phyloP scores from a whole-genome alignment of 2,329 filamentous ascomycete genomes.

The Diaporthe australafricana region DNA sequence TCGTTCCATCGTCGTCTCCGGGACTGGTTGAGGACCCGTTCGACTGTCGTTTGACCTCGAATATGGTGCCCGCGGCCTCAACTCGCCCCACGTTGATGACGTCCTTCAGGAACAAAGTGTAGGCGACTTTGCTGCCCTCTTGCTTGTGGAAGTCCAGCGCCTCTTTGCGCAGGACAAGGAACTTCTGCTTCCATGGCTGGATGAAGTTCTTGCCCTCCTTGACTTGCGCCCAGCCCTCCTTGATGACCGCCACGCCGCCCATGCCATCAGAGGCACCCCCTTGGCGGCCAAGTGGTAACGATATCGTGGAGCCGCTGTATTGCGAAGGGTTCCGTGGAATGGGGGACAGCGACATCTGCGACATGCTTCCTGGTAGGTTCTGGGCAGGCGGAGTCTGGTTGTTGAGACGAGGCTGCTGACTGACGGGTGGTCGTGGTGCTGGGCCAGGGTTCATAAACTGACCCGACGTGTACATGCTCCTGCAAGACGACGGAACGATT shows the following conservation, averaged over 20 bases:
- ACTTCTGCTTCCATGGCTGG: slow-evolving; percentile 89
- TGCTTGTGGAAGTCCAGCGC: slow-evolving; percentile 95
- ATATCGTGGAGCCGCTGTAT: slow-evolving; percentile 79
- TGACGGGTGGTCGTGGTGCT: slow-evolving; percentile 83
- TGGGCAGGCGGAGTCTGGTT: slow-evolving; percentile 75
- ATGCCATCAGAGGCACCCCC: slow-evolving; percentile 61
- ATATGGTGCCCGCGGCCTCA: slow-evolving; percentile 90
- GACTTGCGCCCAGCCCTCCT: slow-evolving; percentile 84
- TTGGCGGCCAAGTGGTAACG: slow-evolving; percentile 75
- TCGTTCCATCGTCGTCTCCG: slow-evolving; percentile 82
- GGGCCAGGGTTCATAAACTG: slow-evolving; percentile 98
- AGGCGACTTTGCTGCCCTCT: slow-evolving; percentile 87
- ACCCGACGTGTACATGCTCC: slow-evolving; percentile 65
- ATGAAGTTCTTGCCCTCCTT: slow-evolving; percentile 93
- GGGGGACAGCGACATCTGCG: slow-evolving; percentile 80
- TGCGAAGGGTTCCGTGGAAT: slow-evolving; percentile 72
- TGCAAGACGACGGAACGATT: slow-evolving; percentile 44
- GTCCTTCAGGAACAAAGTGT: slow-evolving; percentile 86
- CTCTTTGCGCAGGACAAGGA: slow-evolving; percentile 90
- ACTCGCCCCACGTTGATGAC: slow-evolving; percentile 92
- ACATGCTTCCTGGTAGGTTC: slow-evolving; percentile 82
- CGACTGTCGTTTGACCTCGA: slow-evolving; percentile 87
- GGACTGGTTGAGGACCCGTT: slow-evolving; percentile 77
- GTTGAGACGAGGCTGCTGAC: slow-evolving; percentile 76
- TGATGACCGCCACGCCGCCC: slow-evolving; percentile 79